phyloP scores from a whole-genome alignment of 768 basidiomycete species.

The Boletus insuetus region DNA sequence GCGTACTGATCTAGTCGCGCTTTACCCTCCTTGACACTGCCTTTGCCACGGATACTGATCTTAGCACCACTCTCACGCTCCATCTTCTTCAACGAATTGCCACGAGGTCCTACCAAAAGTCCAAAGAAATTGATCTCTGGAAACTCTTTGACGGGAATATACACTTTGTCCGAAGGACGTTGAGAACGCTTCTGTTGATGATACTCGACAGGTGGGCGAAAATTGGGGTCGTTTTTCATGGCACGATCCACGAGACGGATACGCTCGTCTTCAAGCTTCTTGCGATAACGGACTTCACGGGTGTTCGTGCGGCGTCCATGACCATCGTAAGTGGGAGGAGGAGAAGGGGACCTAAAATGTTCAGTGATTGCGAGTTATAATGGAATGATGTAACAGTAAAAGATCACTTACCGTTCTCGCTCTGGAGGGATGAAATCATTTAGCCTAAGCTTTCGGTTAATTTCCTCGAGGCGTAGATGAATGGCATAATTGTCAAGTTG shows the following conservation, averaged over 20 bases:
- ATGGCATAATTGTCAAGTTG: constrained; percentile 99
- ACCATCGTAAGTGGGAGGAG: constrained; percentile 94
- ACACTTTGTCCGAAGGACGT: constrained; percentile 95
- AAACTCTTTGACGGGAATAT: constrained; percentile 99
- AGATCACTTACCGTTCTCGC: constrained; percentile 65
- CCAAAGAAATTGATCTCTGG: constrained; percentile 99
- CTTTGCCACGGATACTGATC: constrained; percentile 97
- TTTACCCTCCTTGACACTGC: constrained; percentile 98
- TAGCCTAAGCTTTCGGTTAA: constrained; percentile 88
- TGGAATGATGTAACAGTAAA: not conserved
- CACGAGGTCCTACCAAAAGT: constrained; percentile 94
- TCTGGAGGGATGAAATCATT: constrained; percentile 97
- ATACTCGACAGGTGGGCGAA: constrained; percentile 96
- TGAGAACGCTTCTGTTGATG: constrained; percentile 92
- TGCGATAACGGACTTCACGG: constrained; percentile 96
- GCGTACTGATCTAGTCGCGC: constrained; percentile 91
- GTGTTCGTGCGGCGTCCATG: constrained; percentile 99
- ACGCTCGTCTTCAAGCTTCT: constrained; percentile 91
- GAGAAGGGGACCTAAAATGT: constrained; percentile 78
- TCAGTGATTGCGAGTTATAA: constrained; percentile 12
- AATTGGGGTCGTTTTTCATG: constrained; percentile 97
- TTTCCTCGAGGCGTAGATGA: constrained; percentile 93
- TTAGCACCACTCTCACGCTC: constrained; percentile 97
- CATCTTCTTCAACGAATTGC: constrained; percentile 99
- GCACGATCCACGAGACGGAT: constrained; percentile 92